A percentile compares a stretch with the other conserved stretches of the same genome.
Conservation (phyloP, 1,284 basidiomycete genomes). For the Ceratobasidium sp. region DNA sequence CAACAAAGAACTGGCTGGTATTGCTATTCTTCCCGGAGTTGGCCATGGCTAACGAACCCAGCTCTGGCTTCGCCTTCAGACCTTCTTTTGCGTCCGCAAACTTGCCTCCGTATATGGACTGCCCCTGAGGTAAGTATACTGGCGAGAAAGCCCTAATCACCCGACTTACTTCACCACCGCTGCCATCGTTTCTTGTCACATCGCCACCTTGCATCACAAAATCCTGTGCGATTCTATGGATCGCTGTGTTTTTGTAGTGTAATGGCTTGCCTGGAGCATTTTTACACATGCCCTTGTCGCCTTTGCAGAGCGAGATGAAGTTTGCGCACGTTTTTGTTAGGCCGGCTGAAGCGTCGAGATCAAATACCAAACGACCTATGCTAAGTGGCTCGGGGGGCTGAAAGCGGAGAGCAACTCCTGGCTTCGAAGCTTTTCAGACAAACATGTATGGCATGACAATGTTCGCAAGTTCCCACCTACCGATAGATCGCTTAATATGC, state of each 20-base stretch:
- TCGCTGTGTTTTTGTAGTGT: conserved; percentile 59
- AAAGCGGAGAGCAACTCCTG: conserved; percentile 54
- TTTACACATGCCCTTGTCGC: conserved; percentile 62
- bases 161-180: conserved; percentile 61
- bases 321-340: conserved; percentile 62
- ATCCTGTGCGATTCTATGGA: conserved; percentile 62
- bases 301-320: conserved; percentile 62
- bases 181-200: conserved; percentile 63
- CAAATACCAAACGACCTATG: conserved; percentile 57
- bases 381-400: conserved; percentile 55
- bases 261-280: conserved; percentile 61
- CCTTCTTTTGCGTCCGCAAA: conserved; percentile 64
- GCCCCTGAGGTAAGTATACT: conserved; percentile 15
- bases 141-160: neutral
- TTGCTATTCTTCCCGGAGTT: conserved; percentile 60
- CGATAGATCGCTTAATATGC: conserved; percentile 59
- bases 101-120: conserved; percentile 64
- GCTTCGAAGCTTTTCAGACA: conserved; percentile 50
- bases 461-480: conserved; percentile 50
- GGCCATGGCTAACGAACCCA: conserved; percentile 63
- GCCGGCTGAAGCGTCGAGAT: conserved; percentile 56
- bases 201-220: conserved; percentile 65
- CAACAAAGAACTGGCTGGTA: conserved; percentile 63
- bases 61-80: conserved; percentile 57
- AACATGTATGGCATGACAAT: conserved; percentile 21